Base-by-base conservation (phyloP, 768 basidiomycete genomes). In the Coprinopsis marcescibilis region DNA sequence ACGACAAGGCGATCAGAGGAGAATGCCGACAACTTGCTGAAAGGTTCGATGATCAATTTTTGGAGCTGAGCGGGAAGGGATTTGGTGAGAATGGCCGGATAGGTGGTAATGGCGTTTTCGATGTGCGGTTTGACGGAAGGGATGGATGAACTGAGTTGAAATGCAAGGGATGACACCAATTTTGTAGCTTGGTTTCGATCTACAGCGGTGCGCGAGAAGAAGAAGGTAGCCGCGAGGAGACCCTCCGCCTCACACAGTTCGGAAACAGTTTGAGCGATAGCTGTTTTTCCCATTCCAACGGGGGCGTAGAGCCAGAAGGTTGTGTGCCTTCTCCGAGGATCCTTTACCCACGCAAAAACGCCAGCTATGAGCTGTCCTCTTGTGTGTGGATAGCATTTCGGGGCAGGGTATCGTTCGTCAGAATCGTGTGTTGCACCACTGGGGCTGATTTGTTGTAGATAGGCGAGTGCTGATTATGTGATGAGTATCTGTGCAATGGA, bases 251-350 rank as follows among this genome's bases (percentile, higher is more conserved):
- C 34, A 2, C 39, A 20, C 5, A 4, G 4, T 4, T 43, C 40
- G 6, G 45, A 38, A 19, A 32, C 25, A 1, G 36, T 27, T 36
- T 51, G 50, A 14, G 45, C 45, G 8, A 51, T 42, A 13, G 50
- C 45, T 12, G 50, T 43, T 24, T 51, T 51, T 19, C 45, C 50
- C 29, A 32, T 32, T 32, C 8, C 29, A n/a, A 32, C 29, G 29
- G 29, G 29, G 29, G 29, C 29, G n/a, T 32, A 32, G n/a, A 32
- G 29, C 29, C 29, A 32, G 29, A 32, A 32, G 8, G n/a, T 8
- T 8, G 8, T 32, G 8, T 32, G 8, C n/a, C n/a, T n/a, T n/a
- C 29, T 32, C 29, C n/a, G 8, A n/a, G 29, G 29, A 8, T 32
- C 8, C 8, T n/a, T 32, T 8, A 32, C 29, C 29, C 29, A 32